Evolutionary conservation across 2,329 filamentous ascomycete species (phyloP).

Genomic region (Trichoderma cornu-damae): DNA sequence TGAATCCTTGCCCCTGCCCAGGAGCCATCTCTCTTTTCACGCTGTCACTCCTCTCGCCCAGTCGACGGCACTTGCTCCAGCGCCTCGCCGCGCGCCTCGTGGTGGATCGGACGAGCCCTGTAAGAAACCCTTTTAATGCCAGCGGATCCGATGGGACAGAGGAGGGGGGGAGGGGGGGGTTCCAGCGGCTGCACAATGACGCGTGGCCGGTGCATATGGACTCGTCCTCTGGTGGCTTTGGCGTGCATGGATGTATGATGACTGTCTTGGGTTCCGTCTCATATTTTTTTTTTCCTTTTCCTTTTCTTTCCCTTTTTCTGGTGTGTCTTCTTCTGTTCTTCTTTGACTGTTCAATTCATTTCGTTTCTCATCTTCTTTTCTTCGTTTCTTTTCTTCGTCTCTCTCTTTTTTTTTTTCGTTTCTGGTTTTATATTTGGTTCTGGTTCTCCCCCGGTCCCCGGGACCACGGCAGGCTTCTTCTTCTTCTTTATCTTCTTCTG

Average conservation of each 20-base stretch:
- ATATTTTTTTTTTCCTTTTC: not conserved
- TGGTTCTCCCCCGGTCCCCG: not conserved
- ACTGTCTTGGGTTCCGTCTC: not conserved
- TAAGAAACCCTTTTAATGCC: not conserved
- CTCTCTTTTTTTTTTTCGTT: not conserved
- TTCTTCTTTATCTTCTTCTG: not conserved
- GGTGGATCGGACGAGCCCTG: constrained; percentile 11
- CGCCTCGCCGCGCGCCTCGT: constrained; percentile 5
- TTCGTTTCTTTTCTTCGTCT: constrained; percentile 4
- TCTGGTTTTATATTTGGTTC: not conserved
- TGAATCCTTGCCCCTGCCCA: too few species aligned
- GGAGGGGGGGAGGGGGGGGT: too few species aligned
- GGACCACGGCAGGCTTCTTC: not conserved
- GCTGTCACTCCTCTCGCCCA: constrained; percentile 12
- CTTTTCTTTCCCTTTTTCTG: not conserved
- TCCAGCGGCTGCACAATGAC: not conserved
- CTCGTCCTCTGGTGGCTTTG: not conserved
- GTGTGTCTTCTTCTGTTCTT: not conserved
- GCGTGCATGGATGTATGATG: not conserved
- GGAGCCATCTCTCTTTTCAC: too few species aligned
- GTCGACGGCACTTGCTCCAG: not conserved
- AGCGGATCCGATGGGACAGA: constrained; percentile 3
- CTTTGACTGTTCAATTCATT: constrained; percentile 2
- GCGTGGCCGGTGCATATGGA: too few species aligned
- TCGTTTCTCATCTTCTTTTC: not conserved